A percentile compares a stretch with the other conserved stretches of the same genome.
phyloP scores from a whole-genome alignment of 208 protist species.

The Trypanosoma mega region DNA sequence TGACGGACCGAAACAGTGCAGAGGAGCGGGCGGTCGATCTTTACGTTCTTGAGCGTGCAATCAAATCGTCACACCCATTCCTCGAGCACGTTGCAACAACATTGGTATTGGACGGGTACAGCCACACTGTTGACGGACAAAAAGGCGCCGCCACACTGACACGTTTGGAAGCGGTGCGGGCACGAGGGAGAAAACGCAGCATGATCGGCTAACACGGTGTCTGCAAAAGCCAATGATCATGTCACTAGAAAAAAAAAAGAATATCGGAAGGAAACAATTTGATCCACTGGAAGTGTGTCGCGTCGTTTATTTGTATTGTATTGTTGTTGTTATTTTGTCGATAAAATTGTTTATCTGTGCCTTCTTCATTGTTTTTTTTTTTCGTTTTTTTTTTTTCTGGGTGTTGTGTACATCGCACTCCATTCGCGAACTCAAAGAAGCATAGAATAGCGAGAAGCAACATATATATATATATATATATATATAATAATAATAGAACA shows the following conservation, averaged over 20 bases:
- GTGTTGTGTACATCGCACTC: neutral
- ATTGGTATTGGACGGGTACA: slow-evolving; percentile 62
- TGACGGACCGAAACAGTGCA: slow-evolving; percentile 69
- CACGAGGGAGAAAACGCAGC: slow-evolving; percentile 83
- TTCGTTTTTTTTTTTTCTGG: neutral
- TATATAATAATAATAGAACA: neutral
- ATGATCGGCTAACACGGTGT: slow-evolving; percentile 75
- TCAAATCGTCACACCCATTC: slow-evolving; percentile 93
- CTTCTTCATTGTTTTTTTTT: slow-evolving; percentile 10
- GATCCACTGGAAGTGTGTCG: no score
- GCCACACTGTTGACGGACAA: slow-evolving; percentile 37
- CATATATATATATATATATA: no score
- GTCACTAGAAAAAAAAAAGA: no score
- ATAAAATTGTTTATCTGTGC: neutral
- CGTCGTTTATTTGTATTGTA: no score
- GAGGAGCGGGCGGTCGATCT: slow-evolving; percentile 99
- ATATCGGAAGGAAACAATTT: no score
- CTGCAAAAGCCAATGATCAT: neutral
- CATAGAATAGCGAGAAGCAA: neutral
- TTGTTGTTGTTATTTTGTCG: no score
- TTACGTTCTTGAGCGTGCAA: slow-evolving; percentile 97
- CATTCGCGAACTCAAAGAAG: neutral
- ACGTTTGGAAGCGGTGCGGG: slow-evolving; percentile 74
- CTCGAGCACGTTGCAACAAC: slow-evolving; percentile 31
- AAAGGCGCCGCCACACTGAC: slow-evolving; percentile 49